These are phyloP conservation scores for Lobulomyces angularis DNA, from an alignment of 192 early-diverging fungal genomes.

Conservation along the genomic window DNA sequence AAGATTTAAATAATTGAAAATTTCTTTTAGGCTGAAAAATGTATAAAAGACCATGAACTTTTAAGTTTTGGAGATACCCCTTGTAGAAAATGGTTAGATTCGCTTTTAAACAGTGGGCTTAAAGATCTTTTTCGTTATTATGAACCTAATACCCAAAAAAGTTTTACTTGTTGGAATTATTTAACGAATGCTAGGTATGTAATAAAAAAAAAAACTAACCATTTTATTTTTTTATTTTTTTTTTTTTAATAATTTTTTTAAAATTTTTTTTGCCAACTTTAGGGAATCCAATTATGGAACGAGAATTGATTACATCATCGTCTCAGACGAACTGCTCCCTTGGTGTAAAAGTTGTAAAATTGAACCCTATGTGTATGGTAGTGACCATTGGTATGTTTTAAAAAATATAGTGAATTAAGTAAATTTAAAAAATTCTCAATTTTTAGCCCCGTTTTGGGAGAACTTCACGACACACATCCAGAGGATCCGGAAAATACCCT, in stretches of 20 bases:
- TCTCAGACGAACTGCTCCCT: constrained; percentile 29
- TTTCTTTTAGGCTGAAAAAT: too few species aligned
- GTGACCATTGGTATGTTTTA: constrained; percentile 71
- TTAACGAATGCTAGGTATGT: constrained; percentile 50
- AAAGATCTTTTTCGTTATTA: constrained; percentile 55
- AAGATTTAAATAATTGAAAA: background rate
- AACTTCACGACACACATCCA: too few species aligned
- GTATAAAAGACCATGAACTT: constrained; percentile 37
- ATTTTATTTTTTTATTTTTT: background rate
- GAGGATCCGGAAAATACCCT: too few species aligned
- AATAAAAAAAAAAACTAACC: too few species aligned
- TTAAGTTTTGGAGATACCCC: constrained; percentile 40
- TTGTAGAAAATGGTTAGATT: constrained; percentile 52
- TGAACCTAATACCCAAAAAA: constrained; percentile 36
- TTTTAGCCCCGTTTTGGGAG: too few species aligned
- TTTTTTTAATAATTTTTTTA: background rate
- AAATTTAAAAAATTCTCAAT: background rate
- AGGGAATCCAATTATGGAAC: constrained; percentile 45
- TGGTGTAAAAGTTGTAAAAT: constrained; percentile 51
- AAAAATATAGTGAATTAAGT: constrained; percentile 15
- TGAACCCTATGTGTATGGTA: constrained; percentile 48
- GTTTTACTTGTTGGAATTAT: constrained; percentile 62
- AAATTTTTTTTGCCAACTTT: background rate
- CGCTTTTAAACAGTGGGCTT: constrained; percentile 28
- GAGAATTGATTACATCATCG: constrained; percentile 64